Conservation (phyloP, 2,329 filamentous ascomycete species). For the Colletotrichum sp. region DNA sequence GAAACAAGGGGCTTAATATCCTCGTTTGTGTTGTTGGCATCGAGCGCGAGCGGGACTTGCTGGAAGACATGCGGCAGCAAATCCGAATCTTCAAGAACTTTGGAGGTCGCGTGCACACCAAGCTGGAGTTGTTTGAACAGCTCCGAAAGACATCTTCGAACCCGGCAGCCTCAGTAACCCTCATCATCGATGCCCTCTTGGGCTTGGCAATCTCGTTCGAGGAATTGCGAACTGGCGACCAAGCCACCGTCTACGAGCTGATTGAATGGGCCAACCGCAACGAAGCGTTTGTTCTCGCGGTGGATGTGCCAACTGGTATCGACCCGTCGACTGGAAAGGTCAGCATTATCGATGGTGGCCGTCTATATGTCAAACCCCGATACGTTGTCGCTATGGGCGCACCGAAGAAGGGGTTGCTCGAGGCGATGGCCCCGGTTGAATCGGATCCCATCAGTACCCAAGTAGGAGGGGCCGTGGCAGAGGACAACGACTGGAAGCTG, state of each 20-base stretch:
- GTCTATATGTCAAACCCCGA: constrained; percentile 80
- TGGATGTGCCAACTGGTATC: constrained; percentile 92
- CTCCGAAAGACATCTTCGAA: constrained; percentile 49
- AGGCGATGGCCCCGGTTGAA: constrained; percentile 70
- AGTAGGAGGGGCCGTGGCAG: constrained; percentile 29
- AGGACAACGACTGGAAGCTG: constrained; percentile 74
- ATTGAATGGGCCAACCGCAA: constrained; percentile 94
- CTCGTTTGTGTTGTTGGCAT: constrained; percentile 85
- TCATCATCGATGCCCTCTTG: constrained; percentile 89
- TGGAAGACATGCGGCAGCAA: constrained; percentile 82
- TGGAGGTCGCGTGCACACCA: constrained; percentile 73
- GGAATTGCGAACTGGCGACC: constrained; percentile 81
- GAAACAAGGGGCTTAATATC: constrained; percentile 81
- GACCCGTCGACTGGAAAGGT: constrained; percentile 77
- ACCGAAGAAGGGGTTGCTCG: constrained; percentile 83
- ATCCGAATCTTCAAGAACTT: constrained; percentile 84
- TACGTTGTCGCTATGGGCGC: constrained; percentile 87
- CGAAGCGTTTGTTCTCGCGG: constrained; percentile 79
- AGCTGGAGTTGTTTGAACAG: constrained; percentile 66
- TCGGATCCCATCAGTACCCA: not conserved
- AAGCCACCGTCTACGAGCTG: constrained; percentile 84
- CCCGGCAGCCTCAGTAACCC: constrained; percentile 61
- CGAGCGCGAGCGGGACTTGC: constrained; percentile 80
- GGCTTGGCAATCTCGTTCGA: constrained; percentile 89
- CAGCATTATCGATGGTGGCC: constrained; percentile 73